Evolutionary conservation across 768 basidiomycete species (phyloP).

Genomic region (Fibroporia radiculosa): DNA sequence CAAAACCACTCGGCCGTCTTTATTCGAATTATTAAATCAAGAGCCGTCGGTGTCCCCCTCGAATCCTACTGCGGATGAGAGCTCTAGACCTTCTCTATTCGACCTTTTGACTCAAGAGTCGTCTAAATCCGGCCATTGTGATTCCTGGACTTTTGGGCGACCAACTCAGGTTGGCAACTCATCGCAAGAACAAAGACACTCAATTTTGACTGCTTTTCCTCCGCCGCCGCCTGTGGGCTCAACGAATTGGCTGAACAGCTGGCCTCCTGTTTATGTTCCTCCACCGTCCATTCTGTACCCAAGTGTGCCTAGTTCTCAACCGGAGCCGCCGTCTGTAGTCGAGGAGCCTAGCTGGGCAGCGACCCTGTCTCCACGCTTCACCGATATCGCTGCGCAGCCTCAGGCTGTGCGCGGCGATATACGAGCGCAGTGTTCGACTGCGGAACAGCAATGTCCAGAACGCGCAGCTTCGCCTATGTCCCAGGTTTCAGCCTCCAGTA

Average conservation of each 20-base stretch:
- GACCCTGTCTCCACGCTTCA: no score
- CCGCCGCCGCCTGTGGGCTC: not conserved
- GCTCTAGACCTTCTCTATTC: not conserved
- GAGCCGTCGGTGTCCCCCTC: not conserved
- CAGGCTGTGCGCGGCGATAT: no score
- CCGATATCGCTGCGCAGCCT: no score
- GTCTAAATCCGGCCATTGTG: not conserved
- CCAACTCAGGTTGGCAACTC: not conserved
- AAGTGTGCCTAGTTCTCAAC: not conserved
- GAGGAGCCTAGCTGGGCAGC: no score
- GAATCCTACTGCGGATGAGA: not conserved
- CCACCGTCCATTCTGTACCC: constrained; percentile 14
- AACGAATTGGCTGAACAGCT: not conserved
- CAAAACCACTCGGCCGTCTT: constrained; percentile 12
- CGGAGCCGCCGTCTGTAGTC: not conserved
- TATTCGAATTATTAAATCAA: constrained; percentile 13
- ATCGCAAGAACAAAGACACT: not conserved
- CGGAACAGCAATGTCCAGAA: no score
- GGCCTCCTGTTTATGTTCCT: constrained; percentile 5
- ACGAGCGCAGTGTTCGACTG: no score
- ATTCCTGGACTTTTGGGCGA: not conserved
- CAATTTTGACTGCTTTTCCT: not conserved
- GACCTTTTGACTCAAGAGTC: not conserved
- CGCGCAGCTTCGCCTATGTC: no score
- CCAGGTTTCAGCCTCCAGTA: no score